Evolutionary conservation across 164 flowering plant genomes (phyloP).

Genomic region (Taxillus chinensis): DNA sequence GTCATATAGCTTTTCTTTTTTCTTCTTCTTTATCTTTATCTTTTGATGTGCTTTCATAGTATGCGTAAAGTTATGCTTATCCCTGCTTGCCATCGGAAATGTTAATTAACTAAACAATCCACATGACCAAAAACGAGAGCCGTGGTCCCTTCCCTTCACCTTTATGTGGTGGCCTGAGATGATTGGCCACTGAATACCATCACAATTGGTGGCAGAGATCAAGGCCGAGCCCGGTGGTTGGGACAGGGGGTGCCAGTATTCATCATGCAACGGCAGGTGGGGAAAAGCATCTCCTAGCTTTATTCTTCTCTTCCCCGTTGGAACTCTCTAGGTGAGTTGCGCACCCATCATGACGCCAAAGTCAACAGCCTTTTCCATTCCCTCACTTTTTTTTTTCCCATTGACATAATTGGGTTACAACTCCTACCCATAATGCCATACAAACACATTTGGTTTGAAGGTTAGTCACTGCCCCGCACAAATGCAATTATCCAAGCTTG

Average conservation of each 20-base stretch:
- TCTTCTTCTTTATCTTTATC: no score
- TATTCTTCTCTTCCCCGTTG: constrained; percentile 1
- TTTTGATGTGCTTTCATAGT: no score
- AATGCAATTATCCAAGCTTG: neutral
- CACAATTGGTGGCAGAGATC: neutral
- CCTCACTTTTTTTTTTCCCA: neutral
- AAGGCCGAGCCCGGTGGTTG: constrained; percentile 3
- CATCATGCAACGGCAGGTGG: constrained; percentile 9
- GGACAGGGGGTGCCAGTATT: constrained; percentile 9
- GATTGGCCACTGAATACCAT: no score
- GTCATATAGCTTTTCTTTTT: no score
- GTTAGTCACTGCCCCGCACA: neutral
- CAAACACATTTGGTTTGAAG: neutral
- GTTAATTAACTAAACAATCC: neutral
- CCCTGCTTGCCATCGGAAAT: neutral
- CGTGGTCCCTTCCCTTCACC: neutral
- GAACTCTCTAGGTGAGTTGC: neutral
- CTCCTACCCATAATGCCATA: neutral
- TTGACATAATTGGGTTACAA: neutral
- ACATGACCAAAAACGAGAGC: neutral
- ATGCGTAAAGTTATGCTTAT: no score
- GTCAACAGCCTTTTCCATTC: neutral
- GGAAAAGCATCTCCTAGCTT: constrained; percentile 2
- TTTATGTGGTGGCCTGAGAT: neutral
- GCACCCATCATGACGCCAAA: neutral